Evolutionary conservation across 441 rosid genomes (phyloP), one percentile per base, ranked within the genome.

Genomic region (Syzygium malaccense): DNA sequence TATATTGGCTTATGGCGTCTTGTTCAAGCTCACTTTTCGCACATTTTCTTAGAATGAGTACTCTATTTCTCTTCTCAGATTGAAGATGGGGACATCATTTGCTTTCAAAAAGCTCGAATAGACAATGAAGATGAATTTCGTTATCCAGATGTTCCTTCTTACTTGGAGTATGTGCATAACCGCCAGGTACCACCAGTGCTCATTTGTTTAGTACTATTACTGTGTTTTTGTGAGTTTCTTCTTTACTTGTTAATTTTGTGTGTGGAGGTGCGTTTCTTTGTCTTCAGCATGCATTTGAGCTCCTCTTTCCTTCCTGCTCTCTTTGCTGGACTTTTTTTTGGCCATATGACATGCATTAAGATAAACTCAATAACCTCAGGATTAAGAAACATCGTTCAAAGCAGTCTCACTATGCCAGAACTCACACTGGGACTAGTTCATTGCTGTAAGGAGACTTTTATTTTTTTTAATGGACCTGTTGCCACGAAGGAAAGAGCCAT

Each of bases 1-100:
- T 68, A 85, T 88, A 66, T 78, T 88, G 80, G 62, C 87, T 49
- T 87, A 54, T 55, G 86, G 85, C 41, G 32, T 90, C 87, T 37
- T 64, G 89, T 68, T 88, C 83, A 79, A 86, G 56, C 28, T 91
- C 89, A 48, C 30, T 30, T 45, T 83, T 54, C 80, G 51, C 51
- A 51, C 53, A 26, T 57, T 54, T 37, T 75, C 25, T 68, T 86
- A 84, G 28, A 33, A 23, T 58, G n/a, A 75, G n/a, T 23, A 13
- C 30, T 88, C 75, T 85, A 53, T 55, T 56, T 54, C 54, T 91
- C 86, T 89, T 51, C 68, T 54, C 94, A 98, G 99, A 93, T 98
- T 90, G 99, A 96, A 94, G 99, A 98, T 94, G 99, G 99, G 88
- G 99, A 98, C 88, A 95, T 98, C 89, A 95, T 97, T 88, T 97